These are phyloP conservation scores for Exophiala oligosperma DNA, from an alignment of 2,329 filamentous ascomycete genomes.

Conservation along the genomic window DNA sequence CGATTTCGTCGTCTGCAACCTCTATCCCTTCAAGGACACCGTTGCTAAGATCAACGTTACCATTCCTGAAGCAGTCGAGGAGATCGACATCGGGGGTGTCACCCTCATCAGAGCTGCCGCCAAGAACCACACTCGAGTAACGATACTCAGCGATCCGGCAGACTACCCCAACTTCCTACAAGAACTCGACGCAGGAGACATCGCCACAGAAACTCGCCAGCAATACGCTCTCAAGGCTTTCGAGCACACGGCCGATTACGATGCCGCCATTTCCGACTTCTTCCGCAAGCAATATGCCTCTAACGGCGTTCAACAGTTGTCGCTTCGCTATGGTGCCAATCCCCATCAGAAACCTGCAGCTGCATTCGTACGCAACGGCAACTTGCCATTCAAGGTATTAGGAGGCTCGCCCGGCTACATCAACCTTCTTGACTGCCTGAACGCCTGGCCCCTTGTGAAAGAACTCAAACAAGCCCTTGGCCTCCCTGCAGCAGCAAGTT, in stretches of 20 bases:
- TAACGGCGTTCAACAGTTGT: slow-evolving; percentile 76
- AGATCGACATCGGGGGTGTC: slow-evolving; percentile 97
- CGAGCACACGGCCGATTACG: slow-evolving; percentile 96
- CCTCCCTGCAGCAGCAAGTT: slow-evolving; percentile 88
- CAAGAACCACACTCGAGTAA: slow-evolving; percentile 96
- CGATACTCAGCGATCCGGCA: slow-evolving; percentile 88
- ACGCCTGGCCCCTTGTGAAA: slow-evolving; percentile 95
- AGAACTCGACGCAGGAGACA: slow-evolving; percentile 83
- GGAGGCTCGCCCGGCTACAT: slow-evolving; percentile 91
- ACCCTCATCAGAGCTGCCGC: slow-evolving; percentile 94
- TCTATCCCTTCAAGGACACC: slow-evolving; percentile 99
- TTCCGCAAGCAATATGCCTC: slow-evolving; percentile 96
- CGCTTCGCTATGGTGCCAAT: slow-evolving; percentile 93
- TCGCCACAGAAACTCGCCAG: slow-evolving; percentile 82
- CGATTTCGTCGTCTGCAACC: slow-evolving; percentile 95
- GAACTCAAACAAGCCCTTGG: slow-evolving; percentile 88
- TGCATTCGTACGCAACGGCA: slow-evolving; percentile 70
- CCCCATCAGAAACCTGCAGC: slow-evolving; percentile 97
- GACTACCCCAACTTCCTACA: slow-evolving; percentile 94
- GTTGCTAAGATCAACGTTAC: slow-evolving; percentile 96
- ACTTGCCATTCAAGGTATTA: slow-evolving; percentile 92
- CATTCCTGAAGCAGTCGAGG: slow-evolving; percentile 93
- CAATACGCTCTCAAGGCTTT: slow-evolving; percentile 95
- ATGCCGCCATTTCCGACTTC: slow-evolving; percentile 90
- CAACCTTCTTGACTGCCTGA: slow-evolving; percentile 93